A percentile compares a stretch with the other conserved stretches of the same genome.
phyloP scores from a whole-genome alignment of 805 yeast species.

The Naumovozyma dairenensis region DNA sequence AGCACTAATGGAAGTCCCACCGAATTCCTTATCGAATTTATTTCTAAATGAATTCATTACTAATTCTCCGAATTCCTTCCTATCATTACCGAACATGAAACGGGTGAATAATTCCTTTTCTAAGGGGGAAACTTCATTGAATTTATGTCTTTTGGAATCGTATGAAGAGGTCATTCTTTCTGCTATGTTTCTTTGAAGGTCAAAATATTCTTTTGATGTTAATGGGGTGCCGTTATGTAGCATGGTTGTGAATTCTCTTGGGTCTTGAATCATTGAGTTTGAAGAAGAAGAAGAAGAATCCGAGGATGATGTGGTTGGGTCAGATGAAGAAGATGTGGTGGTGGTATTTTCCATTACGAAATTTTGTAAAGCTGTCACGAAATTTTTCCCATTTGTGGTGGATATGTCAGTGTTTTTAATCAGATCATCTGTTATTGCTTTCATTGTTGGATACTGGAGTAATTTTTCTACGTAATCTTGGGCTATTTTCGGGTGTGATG shows the following conservation, averaged over 20 bases:
- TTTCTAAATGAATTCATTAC: conserved; percentile 23
- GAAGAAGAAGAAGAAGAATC: not conserved
- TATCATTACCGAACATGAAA: conserved; percentile 25
- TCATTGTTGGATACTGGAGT: conserved; percentile 34
- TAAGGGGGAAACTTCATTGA: conserved; percentile 20
- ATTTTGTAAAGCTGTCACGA: conserved; percentile 71
- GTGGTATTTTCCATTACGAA: conserved; percentile 43
- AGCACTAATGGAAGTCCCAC: conserved; percentile 16
- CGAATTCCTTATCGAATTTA: conserved; percentile 17
- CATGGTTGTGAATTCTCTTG: conserved; percentile 22
- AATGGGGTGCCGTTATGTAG: conserved; percentile 24
- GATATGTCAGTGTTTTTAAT: conserved; percentile 30
- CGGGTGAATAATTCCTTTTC: conserved; percentile 26
- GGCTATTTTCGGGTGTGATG: conserved; percentile 28
- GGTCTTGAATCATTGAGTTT: conserved; percentile 9
- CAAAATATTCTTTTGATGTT: conserved; percentile 24
- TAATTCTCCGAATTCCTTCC: conserved; percentile 20
- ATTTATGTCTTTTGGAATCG: conserved; percentile 20
- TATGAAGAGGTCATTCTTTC: conserved; percentile 25
- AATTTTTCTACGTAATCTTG: conserved; percentile 26
- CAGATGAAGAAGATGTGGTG: too few relatives aligned
- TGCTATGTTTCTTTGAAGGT: conserved; percentile 25
- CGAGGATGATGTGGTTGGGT: not conserved
- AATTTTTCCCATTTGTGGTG: conserved; percentile 60
- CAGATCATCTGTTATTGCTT: conserved; percentile 69